Evolutionary conservation across 495 filamentous ascomycete species (phyloP).

Genomic region (Aspergillus nanangensis): DNA sequence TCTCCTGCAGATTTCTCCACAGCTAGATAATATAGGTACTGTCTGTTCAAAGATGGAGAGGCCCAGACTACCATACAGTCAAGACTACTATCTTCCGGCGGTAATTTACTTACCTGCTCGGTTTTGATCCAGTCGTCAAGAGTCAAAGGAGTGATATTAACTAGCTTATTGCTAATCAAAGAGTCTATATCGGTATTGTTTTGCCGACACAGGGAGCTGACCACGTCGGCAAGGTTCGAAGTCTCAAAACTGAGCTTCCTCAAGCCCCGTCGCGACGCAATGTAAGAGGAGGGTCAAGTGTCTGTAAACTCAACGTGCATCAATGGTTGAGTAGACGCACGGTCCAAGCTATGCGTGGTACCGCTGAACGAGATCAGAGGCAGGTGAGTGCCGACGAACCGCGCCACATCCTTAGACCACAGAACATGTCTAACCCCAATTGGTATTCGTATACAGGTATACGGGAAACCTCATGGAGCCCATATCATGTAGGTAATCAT

Average conservation of each 20-base stretch:
- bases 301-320: too few species aligned
- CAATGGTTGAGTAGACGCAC: too few species aligned
- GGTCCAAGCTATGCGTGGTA: too few species aligned
- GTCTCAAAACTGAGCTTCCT: constrained; percentile 17
- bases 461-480: too few species aligned
- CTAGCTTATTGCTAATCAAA: constrained; percentile 6
- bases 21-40: constrained; percentile 29
- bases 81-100: constrained; percentile 35
- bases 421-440: too few species aligned
- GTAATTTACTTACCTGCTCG: constrained; percentile 33
- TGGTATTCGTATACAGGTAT: too few species aligned
- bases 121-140: constrained; percentile 21
- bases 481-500: too few species aligned
- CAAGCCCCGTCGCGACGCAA: constrained; percentile 14
- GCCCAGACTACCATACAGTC: constrained; percentile 39
- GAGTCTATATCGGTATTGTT: constrained; percentile 15
- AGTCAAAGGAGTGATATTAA: constrained; percentile 21
- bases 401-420: too few species aligned
- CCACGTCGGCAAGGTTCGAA: constrained; percentile 16
- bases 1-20: constrained; percentile 32
- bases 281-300: too few species aligned
- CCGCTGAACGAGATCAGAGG: too few species aligned
- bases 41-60: constrained; percentile 11
- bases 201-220: constrained; percentile 14
- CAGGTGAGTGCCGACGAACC: too few species aligned